Percentiles rank a stretch among this genome's conserved stretches.
phyloP scores from a whole-genome alignment of 495 filamentous ascomycete species.

The Daldinia grandis region DNA sequence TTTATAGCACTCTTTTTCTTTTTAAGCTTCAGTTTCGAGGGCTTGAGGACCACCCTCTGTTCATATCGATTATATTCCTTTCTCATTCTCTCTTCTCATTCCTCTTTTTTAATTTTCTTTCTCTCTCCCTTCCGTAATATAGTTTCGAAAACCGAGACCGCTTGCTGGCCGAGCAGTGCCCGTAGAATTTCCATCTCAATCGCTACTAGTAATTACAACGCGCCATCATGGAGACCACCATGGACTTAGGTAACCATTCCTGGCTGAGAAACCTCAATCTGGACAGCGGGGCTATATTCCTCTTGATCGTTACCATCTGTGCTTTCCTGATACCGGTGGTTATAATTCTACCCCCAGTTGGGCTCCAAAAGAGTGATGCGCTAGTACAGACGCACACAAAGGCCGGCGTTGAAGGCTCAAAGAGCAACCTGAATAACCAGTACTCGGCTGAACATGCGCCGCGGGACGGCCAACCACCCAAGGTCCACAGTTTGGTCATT shows the following conservation, averaged over 20 bases:
- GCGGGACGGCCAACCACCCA: conserved; percentile 35
- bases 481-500: conserved; percentile 81
- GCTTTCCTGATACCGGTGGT: conserved; percentile 60
- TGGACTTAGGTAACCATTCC: conserved; percentile 10
- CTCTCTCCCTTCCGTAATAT: neutral
- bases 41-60: neutral
- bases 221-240: conserved; percentile 19
- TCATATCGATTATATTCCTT: conserved; percentile 7
- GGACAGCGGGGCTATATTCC: conserved; percentile 47
- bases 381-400: conserved; percentile 55
- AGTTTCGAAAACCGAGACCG: conserved; percentile 10
- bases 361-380: conserved; percentile 57
- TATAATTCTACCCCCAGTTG: conserved; percentile 56
- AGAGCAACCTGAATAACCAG: conserved; percentile 54
- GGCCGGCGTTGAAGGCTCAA: conserved; percentile 48
- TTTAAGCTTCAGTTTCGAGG: conserved; percentile 8
- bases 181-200: conserved; percentile 12
- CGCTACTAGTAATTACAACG: conserved; percentile 22
- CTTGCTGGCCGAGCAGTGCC: conserved; percentile 39
- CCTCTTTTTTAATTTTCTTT: conserved; percentile 6
- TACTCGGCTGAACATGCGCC: conserved; percentile 51
- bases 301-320: conserved; percentile 56
- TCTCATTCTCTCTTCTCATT: conserved; percentile 6
- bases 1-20: conserved; percentile 11
- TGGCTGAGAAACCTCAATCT: conserved; percentile 27